Evolutionary conservation across 768 basidiomycete genomes (phyloP), one percentile per base, ranked within the genome.

Genomic region (Clavaria fumosa): DNA sequence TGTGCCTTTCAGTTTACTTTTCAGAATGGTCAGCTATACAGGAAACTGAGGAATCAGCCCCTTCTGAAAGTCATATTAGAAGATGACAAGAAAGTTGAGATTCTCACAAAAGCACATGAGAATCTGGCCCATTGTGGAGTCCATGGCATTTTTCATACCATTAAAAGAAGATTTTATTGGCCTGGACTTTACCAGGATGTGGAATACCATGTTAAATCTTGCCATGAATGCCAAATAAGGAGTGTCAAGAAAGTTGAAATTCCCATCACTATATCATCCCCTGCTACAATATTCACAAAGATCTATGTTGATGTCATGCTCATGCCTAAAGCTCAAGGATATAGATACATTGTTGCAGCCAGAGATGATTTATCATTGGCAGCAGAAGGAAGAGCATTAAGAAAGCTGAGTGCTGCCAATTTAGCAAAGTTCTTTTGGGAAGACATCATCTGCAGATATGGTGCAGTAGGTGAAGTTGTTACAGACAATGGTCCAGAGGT

Each of bases 401-500:
- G 35, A 4, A 31, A 31, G 0, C 40, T 33, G 5, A 44, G 35
- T 1, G 42, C 54, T 0, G 23, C n/a, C 43, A 7, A 34, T 1
- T 23, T 61, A 0, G 48, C 46, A 6, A 44, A 47, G 5, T 60
- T 60, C 36, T 48, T 60, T 3, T 56, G 49, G 45, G 51, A 54
- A 33, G 38, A 61, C 7, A 48, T 60, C 5, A 47, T 54, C 20
- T 60, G 59, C 31, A 39, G 54, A 14, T 60, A 57, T 41, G 57
- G 58, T 19, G 45, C 39, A 1, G 38, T 56, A 4, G 45, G 30
- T 9, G 30, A 50, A 35, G 40, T 56, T 3, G 41, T 48, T 2
- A 57, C 57, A 2, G 57, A 59, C 32, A 59, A 59, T 37, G 53
- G 58, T 4, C 12, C 47, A 2, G 50, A 48, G 26, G 47, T 44